Conservation (phyloP, 1,139 yeast genomes). For the Arxiozyma heterogenica region DNA sequence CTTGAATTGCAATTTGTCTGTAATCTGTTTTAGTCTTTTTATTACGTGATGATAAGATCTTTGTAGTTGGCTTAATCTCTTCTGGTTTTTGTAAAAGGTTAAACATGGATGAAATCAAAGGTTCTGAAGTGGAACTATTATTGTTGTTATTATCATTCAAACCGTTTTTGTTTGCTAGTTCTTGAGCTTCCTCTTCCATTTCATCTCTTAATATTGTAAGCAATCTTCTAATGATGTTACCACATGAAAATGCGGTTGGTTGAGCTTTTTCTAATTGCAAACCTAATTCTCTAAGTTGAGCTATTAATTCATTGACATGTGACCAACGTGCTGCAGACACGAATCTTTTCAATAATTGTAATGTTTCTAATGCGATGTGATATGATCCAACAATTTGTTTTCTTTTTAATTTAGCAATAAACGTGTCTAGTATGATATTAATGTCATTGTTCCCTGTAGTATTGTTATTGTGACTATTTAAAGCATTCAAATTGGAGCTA, state of each 20-base stretch:
- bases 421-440: slow-evolving; percentile 34
- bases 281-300: slow-evolving; percentile 60
- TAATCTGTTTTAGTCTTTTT: slow-evolving; percentile 43
- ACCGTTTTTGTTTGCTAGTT: slow-evolving; percentile 5
- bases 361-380: slow-evolving; percentile 74
- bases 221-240: slow-evolving; percentile 85
- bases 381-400: slow-evolving; percentile 40
- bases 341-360: slow-evolving; percentile 79
- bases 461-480: not conserved
- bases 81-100: slow-evolving; percentile 58
- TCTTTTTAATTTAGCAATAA: slow-evolving; percentile 32
- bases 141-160: slow-evolving; percentile 20
- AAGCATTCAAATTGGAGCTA: not conserved
- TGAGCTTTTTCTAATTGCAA: slow-evolving; percentile 50
- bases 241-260: slow-evolving; percentile 77
- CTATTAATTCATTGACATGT: slow-evolving; percentile 61
- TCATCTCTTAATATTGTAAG: slow-evolving; percentile 84
- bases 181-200: slow-evolving; percentile 45
- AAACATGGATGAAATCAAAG: slow-evolving; percentile 81
- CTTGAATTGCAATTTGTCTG: slow-evolving; percentile 85
- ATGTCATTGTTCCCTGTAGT: slow-evolving; percentile 15
- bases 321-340: slow-evolving; percentile 87
- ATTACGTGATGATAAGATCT: slow-evolving; percentile 20
- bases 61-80: slow-evolving; percentile 15
- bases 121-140: slow-evolving; percentile 34